Percentiles rank a stretch among this genome's conserved stretches.
Conservation (phyloP, 2,329 filamentous ascomycete genomes). For the Phyllosticta citribraziliensis region DNA sequence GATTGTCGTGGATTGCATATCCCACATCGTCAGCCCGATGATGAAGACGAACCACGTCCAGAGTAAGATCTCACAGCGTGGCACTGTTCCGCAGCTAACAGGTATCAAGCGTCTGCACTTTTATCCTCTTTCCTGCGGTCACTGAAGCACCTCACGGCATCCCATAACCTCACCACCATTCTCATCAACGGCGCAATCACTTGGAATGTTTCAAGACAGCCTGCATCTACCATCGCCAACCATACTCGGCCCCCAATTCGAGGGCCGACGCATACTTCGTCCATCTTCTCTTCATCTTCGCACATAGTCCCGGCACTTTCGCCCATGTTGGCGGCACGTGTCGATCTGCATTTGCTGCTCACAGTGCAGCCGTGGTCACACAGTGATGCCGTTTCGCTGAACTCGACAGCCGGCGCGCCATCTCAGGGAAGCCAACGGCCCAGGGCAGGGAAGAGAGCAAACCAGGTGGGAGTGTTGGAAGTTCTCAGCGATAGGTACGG, state of each 20-base stretch:
- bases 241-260: constrained; percentile 3
- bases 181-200: constrained; percentile 26
- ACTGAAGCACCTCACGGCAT: constrained; percentile 29
- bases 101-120: constrained; percentile 28
- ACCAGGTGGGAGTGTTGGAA: constrained; percentile 31
- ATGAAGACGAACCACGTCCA: constrained; percentile 28
- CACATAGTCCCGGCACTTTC: constrained; percentile 28
- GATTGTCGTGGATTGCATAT: constrained; percentile 32
- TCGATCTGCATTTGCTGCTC: constrained; percentile 35
- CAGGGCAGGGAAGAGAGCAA: constrained; percentile 7
- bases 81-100: not conserved
- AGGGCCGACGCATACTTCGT: constrained; percentile 16
- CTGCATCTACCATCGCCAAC: not conserved
- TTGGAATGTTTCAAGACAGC: not conserved
- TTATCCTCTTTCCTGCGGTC: constrained; percentile 32
- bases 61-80: constrained; percentile 15
- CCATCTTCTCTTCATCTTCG: constrained; percentile 29
- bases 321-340: constrained; percentile 23
- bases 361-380: constrained; percentile 25
- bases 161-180: constrained; percentile 30
- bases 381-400: constrained; percentile 25
- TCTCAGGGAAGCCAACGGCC: not conserved
- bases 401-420: constrained; percentile 14
- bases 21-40: constrained; percentile 27
- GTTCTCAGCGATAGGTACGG: constrained; percentile 33